Percentiles rank a stretch among this genome's conserved stretches.
Conservation (phyloP, 768 basidiomycete species). For the Boletus pseudo-olivaceus region DNA sequence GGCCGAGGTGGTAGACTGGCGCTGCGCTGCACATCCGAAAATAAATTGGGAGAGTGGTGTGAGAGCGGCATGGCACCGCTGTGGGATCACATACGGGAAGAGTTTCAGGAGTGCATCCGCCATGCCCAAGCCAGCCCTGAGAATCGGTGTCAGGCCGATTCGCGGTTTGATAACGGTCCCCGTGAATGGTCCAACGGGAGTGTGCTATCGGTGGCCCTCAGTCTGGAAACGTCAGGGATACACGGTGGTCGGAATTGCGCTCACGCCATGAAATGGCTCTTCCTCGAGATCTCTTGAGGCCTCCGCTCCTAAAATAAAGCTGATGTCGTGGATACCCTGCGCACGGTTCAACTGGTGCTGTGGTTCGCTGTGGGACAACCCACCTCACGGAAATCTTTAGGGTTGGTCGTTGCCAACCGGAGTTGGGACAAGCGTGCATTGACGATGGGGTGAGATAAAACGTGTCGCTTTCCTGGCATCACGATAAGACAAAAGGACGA, state of each 20-base stretch:
- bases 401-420: constrained; percentile 52
- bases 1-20: constrained; percentile 85
- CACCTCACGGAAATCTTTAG: constrained; percentile 82
- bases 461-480: constrained; percentile 42
- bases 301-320: constrained; percentile 78
- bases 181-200: constrained; percentile 76
- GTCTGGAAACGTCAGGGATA: neutral
- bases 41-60: neutral
- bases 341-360: neutral
- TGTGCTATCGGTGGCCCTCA: constrained; percentile 44
- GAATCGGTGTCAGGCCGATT: constrained; percentile 85
- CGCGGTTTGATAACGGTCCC: constrained; percentile 73
- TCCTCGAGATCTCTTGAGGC: constrained; percentile 68
- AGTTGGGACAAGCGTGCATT: constrained; percentile 72
- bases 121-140: constrained; percentile 94
- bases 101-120: constrained; percentile 79
- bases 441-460: constrained; percentile 68
- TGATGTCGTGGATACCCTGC: constrained; percentile 73
- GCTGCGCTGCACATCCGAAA: constrained; percentile 48
- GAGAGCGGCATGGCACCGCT: neutral
- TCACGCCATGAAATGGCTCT: constrained; percentile 60
- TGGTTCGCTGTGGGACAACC: constrained; percentile 1
- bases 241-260: constrained; percentile 19
- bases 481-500: constrained; percentile 1
- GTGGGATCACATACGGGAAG: constrained; percentile 63